A percentile compares a stretch with the other conserved stretches of the same genome.
Conservation (phyloP, 2,329 filamentous ascomycete species). For the Neospermospora avenae region DNA sequence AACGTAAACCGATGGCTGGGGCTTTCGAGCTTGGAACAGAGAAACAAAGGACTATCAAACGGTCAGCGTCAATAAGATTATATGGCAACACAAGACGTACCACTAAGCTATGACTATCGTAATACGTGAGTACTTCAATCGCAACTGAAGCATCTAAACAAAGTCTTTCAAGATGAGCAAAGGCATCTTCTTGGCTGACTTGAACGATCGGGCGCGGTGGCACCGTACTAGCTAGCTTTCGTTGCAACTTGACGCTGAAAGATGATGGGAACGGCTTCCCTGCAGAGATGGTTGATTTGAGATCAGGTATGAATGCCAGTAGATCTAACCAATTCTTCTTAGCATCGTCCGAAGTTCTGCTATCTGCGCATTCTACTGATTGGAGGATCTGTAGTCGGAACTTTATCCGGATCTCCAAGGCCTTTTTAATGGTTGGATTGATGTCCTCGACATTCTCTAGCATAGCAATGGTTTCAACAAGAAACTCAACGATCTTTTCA, state of each 20-base stretch:
- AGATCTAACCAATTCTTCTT: slow-evolving; percentile 42
- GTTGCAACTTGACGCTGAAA: slow-evolving; percentile 87
- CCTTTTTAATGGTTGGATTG: slow-evolving; percentile 42
- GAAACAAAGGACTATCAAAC: slow-evolving; percentile 63
- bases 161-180: slow-evolving; percentile 65
- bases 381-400: slow-evolving; percentile 64
- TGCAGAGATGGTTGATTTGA: slow-evolving; percentile 59
- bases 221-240: slow-evolving; percentile 89
- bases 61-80: slow-evolving; percentile 9
- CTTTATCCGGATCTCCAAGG: slow-evolving; percentile 62
- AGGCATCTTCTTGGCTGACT: slow-evolving; percentile 68
- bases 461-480: slow-evolving; percentile 34
- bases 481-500: slow-evolving; percentile 34
- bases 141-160: slow-evolving; percentile 70
- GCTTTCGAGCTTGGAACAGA: slow-evolving; percentile 73
- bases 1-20: slow-evolving; percentile 79
- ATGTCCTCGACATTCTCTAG: slow-evolving; percentile 24
- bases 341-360: slow-evolving; percentile 43
- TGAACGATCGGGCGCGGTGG: slow-evolving; percentile 88
- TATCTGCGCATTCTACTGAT: slow-evolving; percentile 46
- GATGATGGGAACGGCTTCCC: slow-evolving; percentile 68
- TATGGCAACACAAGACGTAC: slow-evolving; percentile 43
- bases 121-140: slow-evolving; percentile 63
- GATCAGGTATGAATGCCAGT: slow-evolving; percentile 45
- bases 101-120: slow-evolving; percentile 65